Conservation (phyloP, 768 basidiomycete genomes). For the Omphalotus guepiniiformis region DNA sequence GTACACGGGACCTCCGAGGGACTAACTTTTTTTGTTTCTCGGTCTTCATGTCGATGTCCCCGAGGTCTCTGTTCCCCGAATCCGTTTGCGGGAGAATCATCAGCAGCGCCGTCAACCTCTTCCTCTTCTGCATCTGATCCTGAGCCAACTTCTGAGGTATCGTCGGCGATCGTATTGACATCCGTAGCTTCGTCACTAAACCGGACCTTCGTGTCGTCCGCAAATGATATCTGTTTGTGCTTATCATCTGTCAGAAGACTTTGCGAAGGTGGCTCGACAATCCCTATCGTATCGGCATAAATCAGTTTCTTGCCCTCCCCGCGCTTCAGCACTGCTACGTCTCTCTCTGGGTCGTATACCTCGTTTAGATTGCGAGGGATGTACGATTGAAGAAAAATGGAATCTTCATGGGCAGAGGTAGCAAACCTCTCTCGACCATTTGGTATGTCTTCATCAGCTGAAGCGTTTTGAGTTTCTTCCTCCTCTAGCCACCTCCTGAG, state of each 20-base stretch:
- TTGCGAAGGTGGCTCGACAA: constrained; percentile 43
- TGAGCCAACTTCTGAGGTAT: constrained; percentile 28
- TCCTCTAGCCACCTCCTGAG: constrained; percentile 46
- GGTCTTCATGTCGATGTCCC: constrained; percentile 92
- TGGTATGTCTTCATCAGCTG: constrained; percentile 11
- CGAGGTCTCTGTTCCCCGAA: constrained; percentile 58
- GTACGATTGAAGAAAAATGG: constrained; percentile 85
- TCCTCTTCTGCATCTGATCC: constrained; percentile 34
- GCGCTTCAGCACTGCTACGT: constrained; percentile 67
- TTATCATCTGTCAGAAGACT: neutral
- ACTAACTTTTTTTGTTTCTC: constrained; percentile 81
- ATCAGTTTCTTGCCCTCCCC: constrained; percentile 76
- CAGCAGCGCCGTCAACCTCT: constrained; percentile 28
- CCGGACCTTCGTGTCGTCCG: constrained; percentile 9
- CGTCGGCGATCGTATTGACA: constrained; percentile 22
- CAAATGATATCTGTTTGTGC: constrained; percentile 12
- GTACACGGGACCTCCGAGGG: constrained; percentile 4
- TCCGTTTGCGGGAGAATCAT: constrained; percentile 21
- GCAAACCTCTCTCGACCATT: constrained; percentile 10
- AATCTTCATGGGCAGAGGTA: constrained; percentile 64
- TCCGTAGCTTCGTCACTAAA: constrained; percentile 19
- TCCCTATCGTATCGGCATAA: constrained; percentile 82
- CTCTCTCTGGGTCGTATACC: constrained; percentile 92
- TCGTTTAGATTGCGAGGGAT: constrained; percentile 92
- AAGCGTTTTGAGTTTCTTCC: neutral